Base-by-base conservation (phyloP, 345 rosid genomes). In the Pugionium dolabratum region DNA sequence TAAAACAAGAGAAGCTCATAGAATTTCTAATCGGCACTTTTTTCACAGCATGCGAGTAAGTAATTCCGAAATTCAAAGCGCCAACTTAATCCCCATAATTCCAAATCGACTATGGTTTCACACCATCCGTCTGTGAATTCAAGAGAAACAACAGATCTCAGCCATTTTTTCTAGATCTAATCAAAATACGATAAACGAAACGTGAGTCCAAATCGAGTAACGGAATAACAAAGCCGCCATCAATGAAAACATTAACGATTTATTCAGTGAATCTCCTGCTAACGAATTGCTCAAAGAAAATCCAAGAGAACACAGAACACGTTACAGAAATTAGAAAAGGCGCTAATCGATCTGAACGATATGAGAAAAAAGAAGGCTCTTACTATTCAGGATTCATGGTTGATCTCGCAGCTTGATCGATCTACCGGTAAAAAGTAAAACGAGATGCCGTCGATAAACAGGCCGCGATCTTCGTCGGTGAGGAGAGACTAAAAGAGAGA, bases 341-440 rank as follows among this genome's bases (percentile, higher is more conserved):
- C 18, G 60, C 33, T 50, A 54, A 54, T 44, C 57, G 67, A 59
- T 66, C 62, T 53, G 46, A 45, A 67, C 2, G 26, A 59, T 11
- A 36, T 37, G 52, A 1, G 32, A 59, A 4, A 31, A 1, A 60
- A 8, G 4, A 53, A 66, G 55, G 78, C 25, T 61, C 73, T 85
- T 86, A 93, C 98, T 93, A 93, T 84, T 93, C 98, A 61, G 90
- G 87, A 85, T 86, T 93, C 98, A 93, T 93, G 84, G 45, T 73
- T 64, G 80, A 62, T 57, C 50, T 49, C 63, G 32, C 39, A 64
- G 67, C 62, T 42, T 63, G 35, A 60, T 34, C 66, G 76, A 70
- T 52, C 70, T 57, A 47, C 37, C 2, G 59, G 8, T 31, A 9
- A 5, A 18, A 52, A 58, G 26, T 29, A 40, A 59, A 9, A 28